Conservation (phyloP, 1,284 basidiomycete species). For the Termitomyces sp. region DNA sequence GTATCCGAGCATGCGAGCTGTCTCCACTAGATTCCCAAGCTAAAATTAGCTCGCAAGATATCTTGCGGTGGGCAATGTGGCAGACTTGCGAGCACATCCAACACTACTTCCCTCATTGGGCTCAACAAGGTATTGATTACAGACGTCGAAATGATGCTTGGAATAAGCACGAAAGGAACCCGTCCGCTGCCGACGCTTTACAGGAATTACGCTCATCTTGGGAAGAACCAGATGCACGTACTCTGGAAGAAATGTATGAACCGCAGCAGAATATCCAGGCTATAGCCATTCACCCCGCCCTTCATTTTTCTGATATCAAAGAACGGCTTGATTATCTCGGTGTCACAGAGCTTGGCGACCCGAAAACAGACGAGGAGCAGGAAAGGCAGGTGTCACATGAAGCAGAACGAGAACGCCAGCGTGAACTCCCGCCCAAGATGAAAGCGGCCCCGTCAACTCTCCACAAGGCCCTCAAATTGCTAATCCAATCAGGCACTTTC, state of each 20-base stretch:
- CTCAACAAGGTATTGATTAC: conserved; percentile 42
- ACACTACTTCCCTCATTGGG: conserved; percentile 38
- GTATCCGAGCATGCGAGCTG: conserved; percentile 28
- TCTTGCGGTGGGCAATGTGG: conserved; percentile 41
- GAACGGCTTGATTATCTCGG: conserved; percentile 27
- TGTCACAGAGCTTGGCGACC: conserved; percentile 12
- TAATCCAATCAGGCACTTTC: conserved; percentile 25
- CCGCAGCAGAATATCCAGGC: background rate
- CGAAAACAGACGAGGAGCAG: conserved; percentile 41
- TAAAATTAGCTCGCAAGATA: conserved; percentile 20
- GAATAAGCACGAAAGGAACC: conserved; percentile 15
- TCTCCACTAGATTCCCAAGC: background rate
- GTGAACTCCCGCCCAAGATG: conserved; percentile 28
- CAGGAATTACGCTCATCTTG: conserved; percentile 4
- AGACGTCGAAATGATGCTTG: conserved; percentile 28
- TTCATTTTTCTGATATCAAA: conserved; percentile 20
- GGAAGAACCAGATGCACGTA: conserved; percentile 14
- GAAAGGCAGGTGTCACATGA: conserved; percentile 45
- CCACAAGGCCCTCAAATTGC: conserved; percentile 21
- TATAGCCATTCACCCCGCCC: conserved; percentile 7
- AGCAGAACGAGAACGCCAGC: conserved; percentile 34
- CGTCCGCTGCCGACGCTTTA: background rate
- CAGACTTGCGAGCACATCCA: conserved; percentile 41
- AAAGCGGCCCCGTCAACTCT: conserved; percentile 24
- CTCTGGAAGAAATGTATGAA: conserved; percentile 14